phyloP scores from a whole-genome alignment of 306 rosid genomes.

The Arachis stenosperma region DNA sequence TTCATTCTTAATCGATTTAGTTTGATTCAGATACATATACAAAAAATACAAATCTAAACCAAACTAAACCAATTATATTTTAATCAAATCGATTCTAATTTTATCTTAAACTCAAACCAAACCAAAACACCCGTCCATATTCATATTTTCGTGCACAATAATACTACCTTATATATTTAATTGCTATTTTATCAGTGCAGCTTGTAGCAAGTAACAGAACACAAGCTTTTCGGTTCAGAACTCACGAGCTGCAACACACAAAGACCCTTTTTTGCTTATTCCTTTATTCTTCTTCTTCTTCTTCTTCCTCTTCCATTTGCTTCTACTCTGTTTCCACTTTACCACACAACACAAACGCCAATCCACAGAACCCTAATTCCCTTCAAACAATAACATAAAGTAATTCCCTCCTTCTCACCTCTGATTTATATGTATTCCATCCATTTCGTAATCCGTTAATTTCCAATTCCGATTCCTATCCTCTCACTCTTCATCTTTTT shows the following conservation, averaged over 20 bases:
- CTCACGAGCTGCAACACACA: not conserved
- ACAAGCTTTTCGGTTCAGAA: not conserved
- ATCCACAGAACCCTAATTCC: conserved; percentile 12
- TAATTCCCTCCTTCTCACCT: not conserved
- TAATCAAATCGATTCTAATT: no score
- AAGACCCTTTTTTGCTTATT: not conserved
- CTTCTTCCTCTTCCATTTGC: not conserved
- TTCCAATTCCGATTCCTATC: not conserved
- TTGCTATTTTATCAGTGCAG: no score
- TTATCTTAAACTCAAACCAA: no score
- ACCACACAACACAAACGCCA: not conserved
- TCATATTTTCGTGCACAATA: no score
- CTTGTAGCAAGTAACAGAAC: no score
- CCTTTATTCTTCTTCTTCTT: not conserved
- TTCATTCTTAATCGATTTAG: no score
- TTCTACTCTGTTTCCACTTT: not conserved
- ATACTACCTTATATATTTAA: no score
- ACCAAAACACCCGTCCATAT: no score
- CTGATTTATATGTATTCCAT: no score
- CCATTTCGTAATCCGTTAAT: not conserved
- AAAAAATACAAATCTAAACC: no score
- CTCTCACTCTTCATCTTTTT: not conserved
- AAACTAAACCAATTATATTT: no score
- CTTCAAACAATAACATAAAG: not conserved
- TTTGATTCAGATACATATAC: no score